phyloP scores from a whole-genome alignment of 2,329 filamentous ascomycete species.

The Cadophora malorum region DNA sequence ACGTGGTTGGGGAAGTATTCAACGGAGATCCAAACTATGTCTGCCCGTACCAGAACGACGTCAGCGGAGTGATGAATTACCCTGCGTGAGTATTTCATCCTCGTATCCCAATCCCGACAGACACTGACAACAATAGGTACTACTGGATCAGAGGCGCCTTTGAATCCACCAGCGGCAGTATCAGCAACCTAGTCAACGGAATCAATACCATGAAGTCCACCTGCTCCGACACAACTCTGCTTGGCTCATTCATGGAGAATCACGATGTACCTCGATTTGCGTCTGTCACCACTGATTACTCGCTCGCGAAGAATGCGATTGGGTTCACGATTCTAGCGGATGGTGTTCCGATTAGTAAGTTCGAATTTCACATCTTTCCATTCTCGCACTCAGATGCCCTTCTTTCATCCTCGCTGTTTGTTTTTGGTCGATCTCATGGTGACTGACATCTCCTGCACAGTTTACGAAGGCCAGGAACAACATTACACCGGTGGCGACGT shows the following conservation, averaged over 20 bases:
- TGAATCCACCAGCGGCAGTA: conserved; percentile 40
- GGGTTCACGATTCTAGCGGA: conserved; percentile 57
- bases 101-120: too few relatives aligned
- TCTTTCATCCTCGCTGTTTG: too few relatives aligned
- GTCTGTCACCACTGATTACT: conserved; percentile 36
- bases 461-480: conserved; percentile 62
- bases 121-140: conserved; percentile 28
- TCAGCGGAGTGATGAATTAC: conserved; percentile 69
- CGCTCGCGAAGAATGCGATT: conserved; percentile 54
- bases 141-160: conserved; percentile 43
- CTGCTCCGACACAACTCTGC: conserved; percentile 47
- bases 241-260: conserved; percentile 52
- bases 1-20: conserved; percentile 65
- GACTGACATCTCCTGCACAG: conserved; percentile 16
- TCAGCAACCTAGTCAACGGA: conserved; percentile 41
- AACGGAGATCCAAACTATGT: conserved; percentile 59
- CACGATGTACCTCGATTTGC: conserved; percentile 41
- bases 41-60: conserved; percentile 60
- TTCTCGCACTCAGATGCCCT: too few relatives aligned
- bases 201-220: conserved; percentile 40
- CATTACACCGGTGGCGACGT: conserved; percentile 50
- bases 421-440: not conserved
- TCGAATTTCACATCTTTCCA: too few relatives aligned
- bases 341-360: conserved; percentile 55
- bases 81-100: conserved; percentile 48